A percentile compares a stretch with the other conserved stretches of the same genome.
phyloP scores from a whole-genome alignment of 2,329 filamentous ascomycete genomes.

The Dactylellina haptotyla region DNA sequence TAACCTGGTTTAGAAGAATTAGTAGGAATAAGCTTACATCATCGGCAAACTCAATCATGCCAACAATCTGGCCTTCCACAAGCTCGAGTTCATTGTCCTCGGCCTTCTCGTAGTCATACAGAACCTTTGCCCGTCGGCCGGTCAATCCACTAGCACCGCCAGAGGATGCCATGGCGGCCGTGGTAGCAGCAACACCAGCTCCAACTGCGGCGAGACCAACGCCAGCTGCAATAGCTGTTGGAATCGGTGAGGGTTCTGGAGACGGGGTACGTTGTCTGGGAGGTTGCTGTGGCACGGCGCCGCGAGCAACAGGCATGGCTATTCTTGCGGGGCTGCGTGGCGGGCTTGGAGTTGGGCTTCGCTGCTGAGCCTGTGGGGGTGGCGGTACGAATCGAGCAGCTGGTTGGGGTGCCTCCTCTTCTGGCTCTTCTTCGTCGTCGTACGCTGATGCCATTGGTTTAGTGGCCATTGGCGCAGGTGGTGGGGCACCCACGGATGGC shows the following conservation, averaged over 20 bases:
- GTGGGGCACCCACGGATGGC: slow-evolving; percentile 61
- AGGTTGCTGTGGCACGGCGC: slow-evolving; percentile 68
- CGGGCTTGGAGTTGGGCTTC: slow-evolving; percentile 65
- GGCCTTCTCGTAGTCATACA: slow-evolving; percentile 97
- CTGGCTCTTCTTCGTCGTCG: slow-evolving; percentile 40
- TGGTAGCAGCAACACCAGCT: slow-evolving; percentile 34
- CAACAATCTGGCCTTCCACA: slow-evolving; percentile 85
- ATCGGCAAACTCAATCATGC: slow-evolving; percentile 95
- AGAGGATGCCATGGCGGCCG: slow-evolving; percentile 58
- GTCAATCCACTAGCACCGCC: slow-evolving; percentile 64
- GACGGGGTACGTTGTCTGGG: slow-evolving; percentile 71
- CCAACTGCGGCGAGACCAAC: slow-evolving; percentile 68
- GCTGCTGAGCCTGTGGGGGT: slow-evolving; percentile 58
- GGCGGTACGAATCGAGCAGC: slow-evolving; percentile 61
- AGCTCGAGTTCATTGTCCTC: slow-evolving; percentile 97
- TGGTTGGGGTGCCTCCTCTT: slow-evolving; percentile 59
- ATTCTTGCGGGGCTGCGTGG: slow-evolving; percentile 82
- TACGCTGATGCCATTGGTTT: slow-evolving; percentile 28
- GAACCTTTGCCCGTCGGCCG: slow-evolving; percentile 75
- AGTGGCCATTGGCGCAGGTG: slow-evolving; percentile 63
- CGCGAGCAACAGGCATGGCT: slow-evolving; percentile 79
- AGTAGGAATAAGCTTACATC: slow-evolving; percentile 63
- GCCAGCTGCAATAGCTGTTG: slow-evolving; percentile 65
- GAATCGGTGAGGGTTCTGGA: slow-evolving; percentile 61
- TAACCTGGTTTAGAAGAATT: neutral